These are phyloP conservation scores for Naegleria lovaniensis DNA, from an alignment of 208 protist species.

Conservation along the genomic window DNA sequence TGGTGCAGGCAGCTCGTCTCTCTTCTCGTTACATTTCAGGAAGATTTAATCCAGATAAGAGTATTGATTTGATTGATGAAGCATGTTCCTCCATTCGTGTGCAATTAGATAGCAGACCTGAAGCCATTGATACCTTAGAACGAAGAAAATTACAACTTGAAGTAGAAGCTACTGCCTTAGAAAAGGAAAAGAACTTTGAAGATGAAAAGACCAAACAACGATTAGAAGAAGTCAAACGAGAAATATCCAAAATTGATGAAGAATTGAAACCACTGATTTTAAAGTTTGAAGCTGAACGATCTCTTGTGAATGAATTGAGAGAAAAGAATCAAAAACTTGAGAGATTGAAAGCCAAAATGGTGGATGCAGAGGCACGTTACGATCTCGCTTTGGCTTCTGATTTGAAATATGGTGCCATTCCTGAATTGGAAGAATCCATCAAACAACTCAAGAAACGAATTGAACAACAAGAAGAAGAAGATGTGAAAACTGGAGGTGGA, in stretches of 20 bases:
- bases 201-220: conserved; percentile 61
- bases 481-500: conserved; percentile 45
- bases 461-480: conserved; percentile 36
- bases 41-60: conserved; percentile 49
- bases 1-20: conserved; percentile 68
- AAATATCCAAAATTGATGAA: conserved; percentile 67
- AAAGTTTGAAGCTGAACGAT: conserved; percentile 70
- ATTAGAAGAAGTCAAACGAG: conserved; percentile 58
- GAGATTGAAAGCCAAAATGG: conserved; percentile 72
- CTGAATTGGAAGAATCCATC: conserved; percentile 76
- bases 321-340: conserved; percentile 75
- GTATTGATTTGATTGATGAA: conserved; percentile 53
- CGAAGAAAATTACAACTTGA: conserved; percentile 62
- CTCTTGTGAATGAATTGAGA: conserved; percentile 71
- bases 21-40: conserved; percentile 44
- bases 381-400: conserved; percentile 84
- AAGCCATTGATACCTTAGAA: conserved; percentile 46
- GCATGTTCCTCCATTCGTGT: conserved; percentile 44
- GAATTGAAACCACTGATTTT: conserved; percentile 64
- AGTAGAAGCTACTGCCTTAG: conserved; percentile 80
- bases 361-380: conserved; percentile 69
- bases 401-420: conserved; percentile 89
- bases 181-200: conserved; percentile 75
- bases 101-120: conserved; percentile 49
- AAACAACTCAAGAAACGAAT: conserved; percentile 60